A percentile compares a stretch with the other conserved stretches of the same genome.
Evolutionary conservation across 2,329 filamentous ascomycete genomes (phyloP).

Genomic region (Fusarium anthophilum): DNA sequence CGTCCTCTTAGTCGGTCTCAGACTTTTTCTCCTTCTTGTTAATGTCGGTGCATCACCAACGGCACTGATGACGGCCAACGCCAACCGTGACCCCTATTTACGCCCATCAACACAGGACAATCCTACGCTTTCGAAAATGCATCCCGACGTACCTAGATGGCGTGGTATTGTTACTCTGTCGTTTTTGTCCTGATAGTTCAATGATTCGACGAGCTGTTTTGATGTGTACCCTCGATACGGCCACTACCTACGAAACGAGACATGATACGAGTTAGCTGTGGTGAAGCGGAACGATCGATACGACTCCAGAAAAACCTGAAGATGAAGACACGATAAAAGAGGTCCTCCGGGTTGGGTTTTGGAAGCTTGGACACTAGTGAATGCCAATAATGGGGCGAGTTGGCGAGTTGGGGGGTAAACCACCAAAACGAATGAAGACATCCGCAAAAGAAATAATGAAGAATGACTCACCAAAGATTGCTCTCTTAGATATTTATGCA

Average conservation of each 20-base stretch:
- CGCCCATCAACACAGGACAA: background rate
- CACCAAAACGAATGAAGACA: background rate
- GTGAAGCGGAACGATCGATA: background rate
- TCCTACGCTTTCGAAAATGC: background rate
- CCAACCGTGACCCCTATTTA: constrained; percentile 7
- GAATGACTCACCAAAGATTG: background rate
- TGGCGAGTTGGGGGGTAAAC: background rate
- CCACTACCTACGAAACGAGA: background rate
- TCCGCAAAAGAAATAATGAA: background rate
- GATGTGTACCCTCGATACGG: background rate
- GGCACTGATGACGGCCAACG: background rate
- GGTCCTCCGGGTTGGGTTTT: background rate
- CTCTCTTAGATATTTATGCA: background rate
- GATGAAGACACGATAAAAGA: background rate
- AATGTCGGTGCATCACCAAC: background rate
- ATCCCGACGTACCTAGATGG: background rate
- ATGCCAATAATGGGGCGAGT: background rate
- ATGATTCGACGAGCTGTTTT: background rate
- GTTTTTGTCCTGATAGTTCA: background rate
- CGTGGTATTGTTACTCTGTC: fast-evolving
- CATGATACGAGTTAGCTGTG: background rate
- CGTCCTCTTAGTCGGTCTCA: background rate
- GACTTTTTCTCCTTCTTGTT: background rate
- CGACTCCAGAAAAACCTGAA: background rate
- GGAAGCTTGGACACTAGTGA: background rate